Evolutionary conservation across 805 yeast species (phyloP).

Genomic region (Metschnikowia shivogae): DNA sequence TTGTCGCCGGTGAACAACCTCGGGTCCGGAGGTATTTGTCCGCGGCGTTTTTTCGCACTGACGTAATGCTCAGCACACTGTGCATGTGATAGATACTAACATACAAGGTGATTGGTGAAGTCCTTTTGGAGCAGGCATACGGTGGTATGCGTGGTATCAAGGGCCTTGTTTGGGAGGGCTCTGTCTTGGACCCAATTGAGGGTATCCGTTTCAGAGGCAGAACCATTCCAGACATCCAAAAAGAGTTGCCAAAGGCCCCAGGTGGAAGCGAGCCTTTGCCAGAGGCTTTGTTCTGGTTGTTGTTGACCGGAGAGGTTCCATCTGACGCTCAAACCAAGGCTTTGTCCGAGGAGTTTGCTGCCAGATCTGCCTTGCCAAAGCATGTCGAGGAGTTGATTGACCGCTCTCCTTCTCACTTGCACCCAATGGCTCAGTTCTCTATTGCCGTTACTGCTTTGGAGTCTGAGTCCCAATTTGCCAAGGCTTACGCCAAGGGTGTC

Average conservation of each 20-base stretch:
- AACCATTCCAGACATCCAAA: slow-evolving; percentile 70
- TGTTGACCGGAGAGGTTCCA: slow-evolving; percentile 72
- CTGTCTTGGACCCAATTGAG: slow-evolving; percentile 67
- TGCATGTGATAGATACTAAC: slow-evolving; percentile 15
- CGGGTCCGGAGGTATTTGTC: slow-evolving; percentile 1
- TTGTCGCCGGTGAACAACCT: not conserved
- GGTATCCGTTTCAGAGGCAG: slow-evolving; percentile 79
- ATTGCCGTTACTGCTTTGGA: slow-evolving; percentile 73
- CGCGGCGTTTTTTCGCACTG: slow-evolving; percentile 6
- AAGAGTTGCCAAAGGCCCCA: slow-evolving; percentile 55
- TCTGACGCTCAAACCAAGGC: slow-evolving; percentile 52
- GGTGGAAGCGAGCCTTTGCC: slow-evolving; percentile 65
- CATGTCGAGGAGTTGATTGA: slow-evolving; percentile 59
- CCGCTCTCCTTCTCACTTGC: slow-evolving; percentile 61
- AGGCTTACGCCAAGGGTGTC: slow-evolving; percentile 67
- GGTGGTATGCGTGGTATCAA: slow-evolving; percentile 83
- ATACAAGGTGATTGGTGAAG: slow-evolving; percentile 41
- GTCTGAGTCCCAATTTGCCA: slow-evolving; percentile 66
- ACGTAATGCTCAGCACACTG: not conserved
- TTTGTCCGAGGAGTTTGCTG: slow-evolving; percentile 59
- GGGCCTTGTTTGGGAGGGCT: slow-evolving; percentile 76
- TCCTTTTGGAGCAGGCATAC: slow-evolving; percentile 30
- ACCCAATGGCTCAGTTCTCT: slow-evolving; percentile 81
- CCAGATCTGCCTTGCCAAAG: slow-evolving; percentile 60
- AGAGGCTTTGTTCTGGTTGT: slow-evolving; percentile 73